Percentiles rank a stretch among this genome's conserved stretches.
Evolutionary conservation across 345 rosid species (phyloP).

Genomic region (Lepidium didymum): DNA sequence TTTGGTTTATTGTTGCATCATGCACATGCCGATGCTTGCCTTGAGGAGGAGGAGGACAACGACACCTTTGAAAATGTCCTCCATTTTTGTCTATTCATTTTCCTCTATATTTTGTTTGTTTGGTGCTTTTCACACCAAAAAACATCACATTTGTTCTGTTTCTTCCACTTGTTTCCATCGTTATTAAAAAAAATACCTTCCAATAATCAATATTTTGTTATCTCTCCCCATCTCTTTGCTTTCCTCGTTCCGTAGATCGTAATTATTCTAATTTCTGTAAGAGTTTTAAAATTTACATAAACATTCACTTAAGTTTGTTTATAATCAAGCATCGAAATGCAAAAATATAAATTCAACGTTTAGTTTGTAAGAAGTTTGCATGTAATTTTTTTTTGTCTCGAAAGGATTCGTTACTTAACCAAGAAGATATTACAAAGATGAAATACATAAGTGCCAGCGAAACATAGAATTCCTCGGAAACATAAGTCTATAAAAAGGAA

Average conservation of each 20-base stretch:
- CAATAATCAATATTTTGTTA: neutral
- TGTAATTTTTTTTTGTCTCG: too few relatives aligned
- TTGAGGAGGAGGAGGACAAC: constrained; percentile 16
- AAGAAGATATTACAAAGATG: too few relatives aligned
- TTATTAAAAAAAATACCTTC: neutral
- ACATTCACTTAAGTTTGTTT: too few relatives aligned
- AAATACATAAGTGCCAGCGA: too few relatives aligned
- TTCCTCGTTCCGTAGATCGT: neutral
- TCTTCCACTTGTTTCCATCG: constrained; percentile 3
- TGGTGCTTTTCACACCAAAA: constrained; percentile 9
- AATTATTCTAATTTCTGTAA: neutral
- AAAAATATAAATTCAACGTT: too few relatives aligned
- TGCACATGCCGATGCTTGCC: constrained; percentile 15
- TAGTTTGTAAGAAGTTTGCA: too few relatives aligned
- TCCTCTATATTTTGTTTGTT: constrained; percentile 12
- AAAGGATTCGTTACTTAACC: too few relatives aligned
- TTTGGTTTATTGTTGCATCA: constrained; percentile 15
- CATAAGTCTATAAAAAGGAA: too few relatives aligned
- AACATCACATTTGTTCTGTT: neutral
- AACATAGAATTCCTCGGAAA: too few relatives aligned
- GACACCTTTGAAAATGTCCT: constrained; percentile 7
- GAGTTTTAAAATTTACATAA: too few relatives aligned
- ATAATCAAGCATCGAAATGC: too few relatives aligned
- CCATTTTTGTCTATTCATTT: constrained; percentile 30
- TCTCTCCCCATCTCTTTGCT: neutral